These are phyloP conservation scores for Suillus placidus DNA, from an alignment of 768 basidiomycete genomes.

Conservation along the genomic window DNA sequence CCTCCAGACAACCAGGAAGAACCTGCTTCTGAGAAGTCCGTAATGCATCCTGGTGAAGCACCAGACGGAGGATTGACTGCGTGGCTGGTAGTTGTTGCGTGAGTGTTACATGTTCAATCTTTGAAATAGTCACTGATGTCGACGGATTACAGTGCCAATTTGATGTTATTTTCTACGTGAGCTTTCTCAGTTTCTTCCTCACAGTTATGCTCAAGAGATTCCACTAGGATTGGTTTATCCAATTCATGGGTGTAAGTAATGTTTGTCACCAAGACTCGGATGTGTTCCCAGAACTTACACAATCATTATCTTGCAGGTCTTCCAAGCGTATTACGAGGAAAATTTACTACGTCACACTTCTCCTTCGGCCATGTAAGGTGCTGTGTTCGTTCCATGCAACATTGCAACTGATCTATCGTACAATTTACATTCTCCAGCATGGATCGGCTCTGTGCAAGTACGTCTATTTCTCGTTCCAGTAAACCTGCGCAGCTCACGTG, in stretches of 20 bases:
- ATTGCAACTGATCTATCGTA: not conserved
- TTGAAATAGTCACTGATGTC: constrained; percentile 28
- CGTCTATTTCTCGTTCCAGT: constrained; percentile 8
- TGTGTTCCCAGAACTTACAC: not conserved
- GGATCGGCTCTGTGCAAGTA: constrained; percentile 81
- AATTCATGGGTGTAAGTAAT: constrained; percentile 70
- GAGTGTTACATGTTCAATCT: constrained; percentile 13
- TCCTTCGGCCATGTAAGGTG: constrained; percentile 62
- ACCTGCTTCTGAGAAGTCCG: constrained; percentile 13
- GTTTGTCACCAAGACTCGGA: not conserved
- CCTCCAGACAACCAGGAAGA: constrained; percentile 14
- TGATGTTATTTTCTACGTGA: constrained; percentile 2
- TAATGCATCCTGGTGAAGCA: constrained; percentile 24
- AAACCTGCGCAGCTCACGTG: not conserved
- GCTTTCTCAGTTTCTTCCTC: constrained; percentile 5
- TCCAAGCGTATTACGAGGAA: constrained; percentile 72
- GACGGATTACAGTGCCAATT: constrained; percentile 43
- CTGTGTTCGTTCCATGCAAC: not conserved
- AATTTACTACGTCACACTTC: constrained; percentile 49
- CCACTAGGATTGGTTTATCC: constrained; percentile 63
- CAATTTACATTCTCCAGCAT: constrained; percentile 47
- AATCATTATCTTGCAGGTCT: constrained; percentile 45
- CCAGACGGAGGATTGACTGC: constrained; percentile 35
- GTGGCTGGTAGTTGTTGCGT: constrained; percentile 34
- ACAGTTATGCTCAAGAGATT: not conserved